phyloP scores from a whole-genome alignment of 176 grass and related monocot genomes.

The Avena insularis region DNA sequence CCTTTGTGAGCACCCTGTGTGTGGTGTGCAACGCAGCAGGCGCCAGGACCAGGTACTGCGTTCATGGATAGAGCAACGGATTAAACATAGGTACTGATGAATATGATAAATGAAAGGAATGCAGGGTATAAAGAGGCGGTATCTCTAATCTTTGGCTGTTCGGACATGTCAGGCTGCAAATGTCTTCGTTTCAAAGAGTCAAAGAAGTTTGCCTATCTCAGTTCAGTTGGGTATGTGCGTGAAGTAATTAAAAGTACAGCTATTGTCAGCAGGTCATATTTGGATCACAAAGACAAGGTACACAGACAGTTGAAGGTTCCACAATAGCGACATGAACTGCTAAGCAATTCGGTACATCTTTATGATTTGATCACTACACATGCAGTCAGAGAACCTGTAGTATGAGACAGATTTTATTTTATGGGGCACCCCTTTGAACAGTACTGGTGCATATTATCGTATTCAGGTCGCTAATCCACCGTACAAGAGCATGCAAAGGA shows the following conservation, averaged over 20 bases:
- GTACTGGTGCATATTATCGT: background rate
- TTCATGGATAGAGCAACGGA: background rate
- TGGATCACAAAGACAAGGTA: background rate
- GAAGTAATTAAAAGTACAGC: background rate
- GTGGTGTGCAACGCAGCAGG: conserved; percentile 58
- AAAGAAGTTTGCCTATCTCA: background rate
- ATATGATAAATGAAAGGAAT: background rate
- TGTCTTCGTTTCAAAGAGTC: background rate
- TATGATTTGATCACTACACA: background rate
- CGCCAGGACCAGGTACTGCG: conserved; percentile 78
- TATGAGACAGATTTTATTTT: background rate
- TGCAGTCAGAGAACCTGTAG: background rate
- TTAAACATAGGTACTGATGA: conserved; percentile 3
- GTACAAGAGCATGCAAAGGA: background rate
- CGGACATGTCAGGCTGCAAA: background rate
- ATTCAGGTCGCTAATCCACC: background rate
- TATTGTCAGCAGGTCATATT: background rate
- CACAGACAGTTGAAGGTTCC: background rate
- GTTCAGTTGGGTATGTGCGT: background rate
- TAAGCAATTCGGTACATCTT: background rate
- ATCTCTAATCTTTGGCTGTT: background rate
- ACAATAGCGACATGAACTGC: background rate
- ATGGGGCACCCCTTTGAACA: background rate
- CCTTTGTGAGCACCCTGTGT: conserved; percentile 57
- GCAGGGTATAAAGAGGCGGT: background rate